Base-by-base conservation (phyloP, 768 basidiomycete species). In the Leccinum aurantiacum region DNA sequence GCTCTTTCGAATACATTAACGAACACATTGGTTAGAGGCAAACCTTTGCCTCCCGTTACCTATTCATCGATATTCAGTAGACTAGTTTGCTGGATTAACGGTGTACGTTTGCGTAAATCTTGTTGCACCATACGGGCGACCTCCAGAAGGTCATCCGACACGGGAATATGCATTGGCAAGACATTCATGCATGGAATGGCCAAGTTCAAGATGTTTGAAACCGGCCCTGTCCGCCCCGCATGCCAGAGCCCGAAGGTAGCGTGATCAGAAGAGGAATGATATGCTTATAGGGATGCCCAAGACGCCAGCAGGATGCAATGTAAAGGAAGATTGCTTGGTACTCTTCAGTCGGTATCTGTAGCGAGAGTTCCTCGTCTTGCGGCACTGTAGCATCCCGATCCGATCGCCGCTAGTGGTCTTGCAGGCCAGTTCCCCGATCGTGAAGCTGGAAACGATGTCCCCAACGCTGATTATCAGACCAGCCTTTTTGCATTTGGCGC, bases 201-300 rank as follows among this genome's bases (percentile, higher is more conserved):
- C n/a, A 82, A 60, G 37, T 67, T 71, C 29, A 75, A 76, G 22
- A 78, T 66, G 19, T 73, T 67, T 25, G 73, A 67, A 22, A 77
- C 46, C 11, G 69, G 50, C 11, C 77, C 75, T 14, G 76, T 76
- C 48, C 81, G 69, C 25, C 81, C 79, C 6, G 76, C 76, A 53
- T 81, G 80, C 81, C 80, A 82, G 15, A 82, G 71, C 4, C 79
- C 79, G 53, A 82, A 78, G 7, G 74, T 77, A 3, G 75, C 71
- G 19, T 62, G 62, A 14, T 65, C 60, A 19, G 72, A 60, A 3
- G 65, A 61, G 10, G 73, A 69, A 49, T 74, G 60, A 7, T 61
- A 60, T 25, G 71, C 72, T 60, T 81, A 79, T 50, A 79, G 62
- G 2, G 64, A 70, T 7, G 79, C 77, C 80, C 79, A 82, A 57